Conservation (phyloP, 2,329 filamentous ascomycete genomes). For the Xylaria hypoxylon region DNA sequence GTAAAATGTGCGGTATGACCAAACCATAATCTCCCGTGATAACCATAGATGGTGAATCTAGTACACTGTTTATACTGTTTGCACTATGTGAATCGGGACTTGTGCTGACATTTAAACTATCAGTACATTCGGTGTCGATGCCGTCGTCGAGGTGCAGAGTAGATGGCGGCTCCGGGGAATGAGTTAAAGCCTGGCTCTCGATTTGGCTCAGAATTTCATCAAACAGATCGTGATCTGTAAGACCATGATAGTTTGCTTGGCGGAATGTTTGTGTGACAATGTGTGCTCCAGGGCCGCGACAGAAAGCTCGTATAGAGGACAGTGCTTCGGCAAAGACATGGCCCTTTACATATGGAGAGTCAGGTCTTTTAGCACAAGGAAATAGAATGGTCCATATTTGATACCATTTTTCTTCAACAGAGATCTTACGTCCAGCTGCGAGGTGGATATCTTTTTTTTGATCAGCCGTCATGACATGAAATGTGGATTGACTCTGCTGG, state of each 20-base stretch:
- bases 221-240: too few relatives aligned
- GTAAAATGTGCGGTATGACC: too few relatives aligned
- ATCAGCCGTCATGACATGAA: neutral
- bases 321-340: constrained; percentile 9
- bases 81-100: too few relatives aligned
- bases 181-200: neutral
- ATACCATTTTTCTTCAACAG: constrained; percentile 11
- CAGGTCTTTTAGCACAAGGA: neutral
- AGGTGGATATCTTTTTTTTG: constrained; percentile 16
- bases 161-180: neutral
- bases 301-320: constrained; percentile 8
- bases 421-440: constrained; percentile 11
- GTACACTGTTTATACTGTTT: too few relatives aligned
- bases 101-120: too few relatives aligned
- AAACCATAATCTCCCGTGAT: too few relatives aligned
- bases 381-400: constrained; percentile 21
- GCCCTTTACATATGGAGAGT: constrained; percentile 6
- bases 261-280: constrained; percentile 5
- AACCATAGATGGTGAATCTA: too few relatives aligned
- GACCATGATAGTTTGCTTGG: neutral
- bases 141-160: neutral
- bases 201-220: neutral
- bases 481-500: neutral
- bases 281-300: neutral
- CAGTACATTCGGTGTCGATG: too few relatives aligned